Percentiles rank a stretch among this genome's conserved stretches.
Conservation (phyloP, 2,329 filamentous ascomycete genomes). For the Pseudocercospora fuligena region DNA sequence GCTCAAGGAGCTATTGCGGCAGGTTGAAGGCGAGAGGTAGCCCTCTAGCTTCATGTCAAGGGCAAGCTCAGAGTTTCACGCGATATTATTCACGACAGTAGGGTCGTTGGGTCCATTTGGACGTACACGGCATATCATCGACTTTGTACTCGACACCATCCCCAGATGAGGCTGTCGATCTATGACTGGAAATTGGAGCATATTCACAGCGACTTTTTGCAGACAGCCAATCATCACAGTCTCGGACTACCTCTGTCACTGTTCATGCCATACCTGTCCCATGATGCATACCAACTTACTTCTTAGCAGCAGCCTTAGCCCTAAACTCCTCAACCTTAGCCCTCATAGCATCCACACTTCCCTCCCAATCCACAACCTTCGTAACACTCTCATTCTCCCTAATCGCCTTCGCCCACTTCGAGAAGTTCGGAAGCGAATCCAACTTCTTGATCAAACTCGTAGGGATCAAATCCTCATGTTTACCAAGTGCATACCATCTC, state of each 20-base stretch:
- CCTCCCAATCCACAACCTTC: constrained; percentile 58
- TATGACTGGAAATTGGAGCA: neutral
- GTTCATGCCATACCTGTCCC: neutral
- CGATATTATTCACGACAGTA: no score
- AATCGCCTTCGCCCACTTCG: constrained; percentile 39
- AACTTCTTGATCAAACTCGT: constrained; percentile 54
- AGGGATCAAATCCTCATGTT: constrained; percentile 61
- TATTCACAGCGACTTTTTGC: neutral
- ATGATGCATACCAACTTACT: neutral
- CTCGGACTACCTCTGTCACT: neutral
- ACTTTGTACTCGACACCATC: neutral
- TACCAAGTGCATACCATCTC: constrained; percentile 60
- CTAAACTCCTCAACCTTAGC: constrained; percentile 47
- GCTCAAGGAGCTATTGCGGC: neutral
- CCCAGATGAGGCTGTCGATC: neutral
- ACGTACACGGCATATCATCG: neutral
- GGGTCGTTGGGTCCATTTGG: no score
- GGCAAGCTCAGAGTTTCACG: no score
- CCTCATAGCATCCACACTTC: constrained; percentile 49
- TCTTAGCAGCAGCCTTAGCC: constrained; percentile 27
- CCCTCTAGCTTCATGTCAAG: neutral
- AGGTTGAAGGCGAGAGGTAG: neutral
- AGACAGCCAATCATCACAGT: neutral
- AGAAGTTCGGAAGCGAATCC: constrained; percentile 61
- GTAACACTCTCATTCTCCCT: constrained; percentile 63